A percentile compares a stretch with the other conserved stretches of the same genome.
Evolutionary conservation across 2,329 filamentous ascomycete species (phyloP).

Genomic region (Aureobasidium vineae): DNA sequence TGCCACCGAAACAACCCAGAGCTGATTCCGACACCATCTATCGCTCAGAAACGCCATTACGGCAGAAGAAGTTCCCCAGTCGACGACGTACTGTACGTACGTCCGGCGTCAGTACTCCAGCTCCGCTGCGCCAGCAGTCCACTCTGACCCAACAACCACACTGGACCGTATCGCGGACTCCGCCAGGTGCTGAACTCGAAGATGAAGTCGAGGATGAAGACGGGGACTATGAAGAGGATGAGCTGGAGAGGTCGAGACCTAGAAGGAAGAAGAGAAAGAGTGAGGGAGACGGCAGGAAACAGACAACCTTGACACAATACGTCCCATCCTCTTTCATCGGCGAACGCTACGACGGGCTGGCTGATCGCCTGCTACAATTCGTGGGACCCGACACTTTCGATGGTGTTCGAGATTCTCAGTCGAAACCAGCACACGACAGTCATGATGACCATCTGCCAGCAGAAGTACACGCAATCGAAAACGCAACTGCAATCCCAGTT

Average conservation of each 20-base stretch:
- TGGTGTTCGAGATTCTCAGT: conserved; percentile 13
- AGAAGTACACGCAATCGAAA: background rate
- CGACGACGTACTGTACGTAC: conserved; percentile 15
- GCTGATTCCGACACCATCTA: conserved; percentile 18
- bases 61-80: conserved; percentile 26
- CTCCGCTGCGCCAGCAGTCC: conserved; percentile 18
- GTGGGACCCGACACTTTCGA: background rate
- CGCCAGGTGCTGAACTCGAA: background rate
- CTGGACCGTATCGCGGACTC: background rate
- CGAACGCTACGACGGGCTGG: conserved; percentile 1
- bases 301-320: conserved; percentile 31
- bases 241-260: conserved; percentile 5
- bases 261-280: conserved; percentile 27
- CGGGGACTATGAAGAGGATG: conserved; percentile 17
- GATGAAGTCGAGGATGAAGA: conserved; percentile 8
- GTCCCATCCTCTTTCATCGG: conserved; percentile 18
- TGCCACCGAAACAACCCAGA: conserved; percentile 6
- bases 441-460: no score
- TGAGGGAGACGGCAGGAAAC: conserved; percentile 17
- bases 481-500: no score
- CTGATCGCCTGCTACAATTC: conserved; percentile 11
- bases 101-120: background rate
- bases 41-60: conserved; percentile 17
- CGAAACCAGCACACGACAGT: background rate
- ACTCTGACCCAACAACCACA: conserved; percentile 15